Evolutionary conservation across 495 filamentous ascomycete species (phyloP).

Genomic region (Daldinia vernicosa): DNA sequence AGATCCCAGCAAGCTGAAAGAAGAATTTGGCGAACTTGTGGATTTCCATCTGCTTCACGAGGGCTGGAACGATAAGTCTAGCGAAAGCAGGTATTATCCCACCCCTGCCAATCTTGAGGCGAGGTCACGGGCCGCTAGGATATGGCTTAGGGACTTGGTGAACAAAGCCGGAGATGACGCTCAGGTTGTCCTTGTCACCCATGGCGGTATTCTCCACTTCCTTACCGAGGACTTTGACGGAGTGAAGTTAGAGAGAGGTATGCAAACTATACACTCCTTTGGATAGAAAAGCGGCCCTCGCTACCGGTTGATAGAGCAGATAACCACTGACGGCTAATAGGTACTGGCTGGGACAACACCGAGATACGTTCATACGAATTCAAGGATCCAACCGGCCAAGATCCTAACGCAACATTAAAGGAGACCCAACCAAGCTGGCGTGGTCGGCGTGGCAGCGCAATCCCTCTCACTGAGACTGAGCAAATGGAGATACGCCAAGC

Average conservation of each 20-base stretch:
- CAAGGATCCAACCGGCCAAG: constrained; percentile 60
- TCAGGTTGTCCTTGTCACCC: constrained; percentile 71
- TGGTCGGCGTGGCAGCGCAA: constrained; percentile 57
- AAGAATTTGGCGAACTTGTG: constrained; percentile 69
- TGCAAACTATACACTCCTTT: constrained; percentile 13
- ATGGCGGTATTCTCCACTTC: constrained; percentile 66
- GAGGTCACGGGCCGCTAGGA: constrained; percentile 70
- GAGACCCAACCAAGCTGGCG: constrained; percentile 69
- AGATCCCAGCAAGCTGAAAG: constrained; percentile 57
- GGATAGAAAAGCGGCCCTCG: background rate
- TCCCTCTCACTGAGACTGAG: constrained; percentile 57
- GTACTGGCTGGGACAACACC: constrained; percentile 86
- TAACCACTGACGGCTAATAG: constrained; percentile 42
- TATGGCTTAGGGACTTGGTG: constrained; percentile 69
- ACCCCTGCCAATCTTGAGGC: constrained; percentile 64
- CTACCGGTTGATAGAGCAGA: background rate
- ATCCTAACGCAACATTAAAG: constrained; percentile 66
- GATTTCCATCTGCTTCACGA: constrained; percentile 68
- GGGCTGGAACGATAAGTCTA: constrained; percentile 76
- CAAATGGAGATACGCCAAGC: constrained; percentile 51
- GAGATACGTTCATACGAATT: constrained; percentile 83
- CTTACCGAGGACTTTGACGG: constrained; percentile 86
- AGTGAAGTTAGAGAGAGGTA: constrained; percentile 63
- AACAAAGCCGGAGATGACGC: constrained; percentile 58
- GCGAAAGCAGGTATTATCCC: constrained; percentile 64